These are phyloP conservation scores for Scorias spongiosa DNA, from an alignment of 2,329 filamentous ascomycete species.

Conservation along the genomic window DNA sequence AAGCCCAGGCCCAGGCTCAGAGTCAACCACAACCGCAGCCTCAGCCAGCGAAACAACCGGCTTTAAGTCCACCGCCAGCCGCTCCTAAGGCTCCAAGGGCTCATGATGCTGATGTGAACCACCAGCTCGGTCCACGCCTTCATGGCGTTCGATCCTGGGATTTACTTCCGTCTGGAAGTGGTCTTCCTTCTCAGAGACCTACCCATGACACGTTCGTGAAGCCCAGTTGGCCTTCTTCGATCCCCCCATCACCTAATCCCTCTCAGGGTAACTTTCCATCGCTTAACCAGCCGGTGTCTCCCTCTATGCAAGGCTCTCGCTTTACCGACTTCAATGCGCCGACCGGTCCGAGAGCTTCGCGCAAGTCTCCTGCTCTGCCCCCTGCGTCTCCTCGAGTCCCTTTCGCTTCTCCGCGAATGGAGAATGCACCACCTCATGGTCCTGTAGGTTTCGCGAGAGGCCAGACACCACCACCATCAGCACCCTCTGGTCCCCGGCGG, in stretches of 20 bases:
- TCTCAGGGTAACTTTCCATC: slow-evolving; percentile 9
- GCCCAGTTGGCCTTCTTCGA: neutral
- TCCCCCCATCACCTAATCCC: slow-evolving; percentile 6
- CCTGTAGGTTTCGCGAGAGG: slow-evolving; percentile 3
- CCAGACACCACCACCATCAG: slow-evolving; percentile 15
- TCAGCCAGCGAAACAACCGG: slow-evolving; percentile 1
- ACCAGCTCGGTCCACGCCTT: slow-evolving; percentile 11
- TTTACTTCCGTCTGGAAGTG: slow-evolving; percentile 14
- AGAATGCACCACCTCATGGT: slow-evolving; percentile 2
- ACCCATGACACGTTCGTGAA: neutral
- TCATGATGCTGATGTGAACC: slow-evolving; percentile 11
- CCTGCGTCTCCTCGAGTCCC: slow-evolving; percentile 13
- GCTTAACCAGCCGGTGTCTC: slow-evolving; percentile 11
- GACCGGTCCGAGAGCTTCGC: slow-evolving; percentile 17
- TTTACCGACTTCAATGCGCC: slow-evolving; percentile 14
- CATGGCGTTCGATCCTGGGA: slow-evolving; percentile 17
- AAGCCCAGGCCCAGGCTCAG: slow-evolving; percentile 15
- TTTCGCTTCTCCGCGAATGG: slow-evolving; percentile 13
- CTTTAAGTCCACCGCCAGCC: slow-evolving; percentile 12
- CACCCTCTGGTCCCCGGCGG: slow-evolving; percentile 19
- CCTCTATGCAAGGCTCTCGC: slow-evolving; percentile 9
- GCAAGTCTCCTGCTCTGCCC: slow-evolving; percentile 9
- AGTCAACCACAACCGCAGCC: slow-evolving; percentile 3
- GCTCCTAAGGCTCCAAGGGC: slow-evolving; percentile 20
- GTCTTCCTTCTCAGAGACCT: slow-evolving; percentile 10